Conservation (phyloP, 352 stramenopile genomes). For the Phytophthora melonis region DNA sequence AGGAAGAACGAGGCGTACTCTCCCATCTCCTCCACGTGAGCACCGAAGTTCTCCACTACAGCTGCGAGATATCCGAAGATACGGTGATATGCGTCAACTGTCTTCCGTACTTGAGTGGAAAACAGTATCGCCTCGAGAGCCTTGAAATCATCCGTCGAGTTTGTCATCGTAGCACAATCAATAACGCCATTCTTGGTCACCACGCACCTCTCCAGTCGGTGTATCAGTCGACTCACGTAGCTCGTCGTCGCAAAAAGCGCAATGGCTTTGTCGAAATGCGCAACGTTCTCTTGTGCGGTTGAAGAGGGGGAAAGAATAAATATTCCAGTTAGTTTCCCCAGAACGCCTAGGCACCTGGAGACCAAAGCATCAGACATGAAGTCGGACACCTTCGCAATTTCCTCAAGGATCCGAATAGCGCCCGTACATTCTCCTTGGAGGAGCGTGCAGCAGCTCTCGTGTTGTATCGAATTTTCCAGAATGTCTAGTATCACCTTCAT, state of each 20-base stretch:
- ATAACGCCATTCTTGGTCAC: conserved; percentile 1
- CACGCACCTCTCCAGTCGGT: conserved; percentile 10
- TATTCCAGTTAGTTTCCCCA: conserved; percentile 27
- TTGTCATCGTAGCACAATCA: conserved; percentile 5
- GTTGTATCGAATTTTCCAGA: conserved; percentile 26
- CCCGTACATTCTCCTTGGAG: conserved; percentile 22
- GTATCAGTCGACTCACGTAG: conserved; percentile 23
- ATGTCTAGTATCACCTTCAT: conserved; percentile 33
- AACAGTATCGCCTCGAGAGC: conserved; percentile 34
- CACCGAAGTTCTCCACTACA: conserved; percentile 15
- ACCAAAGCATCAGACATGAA: conserved; percentile 26
- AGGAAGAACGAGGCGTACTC: conserved; percentile 17
- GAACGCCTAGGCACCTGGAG: conserved; percentile 27
- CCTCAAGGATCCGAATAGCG: conserved; percentile 29
- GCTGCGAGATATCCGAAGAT: conserved; percentile 27
- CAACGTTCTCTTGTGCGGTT: conserved; percentile 7
- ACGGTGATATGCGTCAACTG: conserved; percentile 24
- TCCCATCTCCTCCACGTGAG: conserved; percentile 1
- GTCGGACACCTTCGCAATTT: conserved; percentile 20
- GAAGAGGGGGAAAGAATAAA: conserved; percentile 28
- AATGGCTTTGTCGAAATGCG: conserved; percentile 23
- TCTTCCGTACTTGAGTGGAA: conserved; percentile 30
- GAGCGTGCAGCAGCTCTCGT: conserved; percentile 21
- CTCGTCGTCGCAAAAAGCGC: conserved; percentile 11
- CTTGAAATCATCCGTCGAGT: conserved; percentile 26